Percentiles rank a stretch among this genome's conserved stretches.
phyloP scores from a whole-genome alignment of 805 yeast genomes.

The Hanseniaspora taiwanica region DNA sequence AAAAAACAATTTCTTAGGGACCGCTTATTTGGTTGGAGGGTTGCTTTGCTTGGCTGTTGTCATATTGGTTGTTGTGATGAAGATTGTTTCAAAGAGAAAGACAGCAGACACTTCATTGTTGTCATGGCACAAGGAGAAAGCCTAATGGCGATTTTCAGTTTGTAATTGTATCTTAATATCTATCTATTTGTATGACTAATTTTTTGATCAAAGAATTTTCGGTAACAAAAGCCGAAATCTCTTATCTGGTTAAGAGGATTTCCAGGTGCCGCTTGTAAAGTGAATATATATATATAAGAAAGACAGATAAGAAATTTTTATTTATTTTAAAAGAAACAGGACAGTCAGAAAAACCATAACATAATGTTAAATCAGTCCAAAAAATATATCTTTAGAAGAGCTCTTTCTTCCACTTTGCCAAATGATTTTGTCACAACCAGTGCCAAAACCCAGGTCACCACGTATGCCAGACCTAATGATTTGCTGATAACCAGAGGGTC shows the following conservation, averaged over 20 bases:
- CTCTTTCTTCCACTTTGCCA: neutral
- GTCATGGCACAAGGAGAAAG: conserved; percentile 51
- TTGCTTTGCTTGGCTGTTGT: conserved; percentile 52
- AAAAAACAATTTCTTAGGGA: conserved; percentile 58
- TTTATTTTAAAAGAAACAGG: no score
- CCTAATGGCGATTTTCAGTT: neutral
- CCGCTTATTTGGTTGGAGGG: conserved; percentile 65
- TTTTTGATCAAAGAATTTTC: no score
- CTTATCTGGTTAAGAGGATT: no score
- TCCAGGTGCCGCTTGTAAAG: no score
- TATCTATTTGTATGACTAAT: no score
- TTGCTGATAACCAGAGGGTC: conserved; percentile 67
- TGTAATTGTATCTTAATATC: neutral
- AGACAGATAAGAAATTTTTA: no score
- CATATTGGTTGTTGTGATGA: conserved; percentile 36
- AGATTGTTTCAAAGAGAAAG: conserved; percentile 53
- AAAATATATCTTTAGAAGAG: neutral
- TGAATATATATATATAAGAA: no score
- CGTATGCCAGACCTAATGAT: conserved; percentile 62
- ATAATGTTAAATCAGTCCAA: neutral
- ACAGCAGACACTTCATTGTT: conserved; percentile 58
- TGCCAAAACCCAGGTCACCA: conserved; percentile 43
- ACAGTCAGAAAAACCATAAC: neutral
- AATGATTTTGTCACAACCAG: conserved; percentile 23
- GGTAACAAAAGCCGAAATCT: no score